phyloP scores from a whole-genome alignment of 495 filamentous ascomycete species.

The Massariosphaeria phaeospora region DNA sequence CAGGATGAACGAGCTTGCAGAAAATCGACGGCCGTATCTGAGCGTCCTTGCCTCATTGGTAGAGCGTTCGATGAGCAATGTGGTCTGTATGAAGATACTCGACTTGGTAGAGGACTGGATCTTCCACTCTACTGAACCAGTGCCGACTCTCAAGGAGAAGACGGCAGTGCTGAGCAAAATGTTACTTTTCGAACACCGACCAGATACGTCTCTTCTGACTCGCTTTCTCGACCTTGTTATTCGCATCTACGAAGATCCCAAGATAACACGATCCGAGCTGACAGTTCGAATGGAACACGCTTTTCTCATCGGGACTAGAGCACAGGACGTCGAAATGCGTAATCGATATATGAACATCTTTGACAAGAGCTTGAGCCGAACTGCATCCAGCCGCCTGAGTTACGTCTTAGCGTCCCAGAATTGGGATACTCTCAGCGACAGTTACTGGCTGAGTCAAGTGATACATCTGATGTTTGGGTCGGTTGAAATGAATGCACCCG shows the following conservation, averaged over 20 bases:
- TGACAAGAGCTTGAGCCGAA: constrained; percentile 80
- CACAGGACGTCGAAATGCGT: constrained; percentile 93
- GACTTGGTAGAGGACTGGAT: constrained; percentile 95
- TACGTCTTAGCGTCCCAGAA: constrained; percentile 93
- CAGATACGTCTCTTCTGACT: constrained; percentile 74
- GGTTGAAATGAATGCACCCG: constrained; percentile 72
- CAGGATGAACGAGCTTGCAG: constrained; percentile 89
- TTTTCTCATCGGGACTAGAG: constrained; percentile 91
- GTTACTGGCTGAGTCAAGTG: constrained; percentile 94
- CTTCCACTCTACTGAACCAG: constrained; percentile 85
- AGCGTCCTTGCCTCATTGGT: constrained; percentile 91
- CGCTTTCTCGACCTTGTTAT: constrained; percentile 95
- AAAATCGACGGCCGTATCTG: constrained; percentile 85
- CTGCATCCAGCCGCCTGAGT: constrained; percentile 74
- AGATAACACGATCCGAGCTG: constrained; percentile 89
- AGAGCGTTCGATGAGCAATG: constrained; percentile 81
- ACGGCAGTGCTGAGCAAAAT: constrained; percentile 96
- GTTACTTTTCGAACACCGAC: constrained; percentile 82
- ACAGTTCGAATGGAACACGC: constrained; percentile 96
- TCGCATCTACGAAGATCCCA: constrained; percentile 92
- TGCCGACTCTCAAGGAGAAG: constrained; percentile 96
- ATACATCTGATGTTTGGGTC: constrained; percentile 85
- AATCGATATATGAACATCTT: constrained; percentile 94
- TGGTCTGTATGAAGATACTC: constrained; percentile 83
- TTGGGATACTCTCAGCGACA: constrained; percentile 91